Evolutionary conservation across 352 stramenopile species (phyloP).

Genomic region (Globisporangium camurandrum): DNA sequence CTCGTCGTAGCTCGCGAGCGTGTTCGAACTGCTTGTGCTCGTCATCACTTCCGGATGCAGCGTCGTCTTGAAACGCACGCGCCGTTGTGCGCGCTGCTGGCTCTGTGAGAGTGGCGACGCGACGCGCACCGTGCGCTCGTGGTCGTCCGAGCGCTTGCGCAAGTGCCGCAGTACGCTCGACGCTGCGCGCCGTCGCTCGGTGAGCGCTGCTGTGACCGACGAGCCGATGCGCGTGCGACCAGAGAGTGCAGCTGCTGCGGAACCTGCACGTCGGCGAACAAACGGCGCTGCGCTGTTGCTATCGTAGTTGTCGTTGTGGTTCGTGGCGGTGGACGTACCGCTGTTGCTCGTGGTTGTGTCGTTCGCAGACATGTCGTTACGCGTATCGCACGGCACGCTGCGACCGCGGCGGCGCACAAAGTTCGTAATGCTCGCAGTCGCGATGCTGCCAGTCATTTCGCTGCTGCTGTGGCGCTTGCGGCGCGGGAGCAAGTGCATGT

Average conservation of each 20-base stretch:
- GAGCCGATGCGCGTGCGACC: not conserved
- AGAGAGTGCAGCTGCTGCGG: conserved; percentile 1
- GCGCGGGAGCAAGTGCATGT: not conserved
- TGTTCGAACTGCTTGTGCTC: too few relatives aligned
- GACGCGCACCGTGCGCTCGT: not conserved
- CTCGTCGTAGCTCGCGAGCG: conserved; percentile 37
- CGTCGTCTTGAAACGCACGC: conserved; percentile 44
- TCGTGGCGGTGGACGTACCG: not conserved
- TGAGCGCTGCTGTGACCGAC: not conserved
- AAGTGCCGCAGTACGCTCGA: conserved; percentile 8
- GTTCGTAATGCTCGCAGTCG: not conserved
- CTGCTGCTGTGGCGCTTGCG: conserved; percentile 9
- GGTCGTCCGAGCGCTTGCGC: conserved; percentile 6
- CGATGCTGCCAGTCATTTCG: conserved; percentile 2
- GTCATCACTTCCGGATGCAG: conserved; percentile 31
- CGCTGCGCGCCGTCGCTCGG: not conserved
- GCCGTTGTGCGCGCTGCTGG: conserved; percentile 7
- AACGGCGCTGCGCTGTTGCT: not conserved
- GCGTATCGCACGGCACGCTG: conserved; percentile 9
- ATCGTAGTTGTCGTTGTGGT: not conserved
- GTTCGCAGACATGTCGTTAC: not conserved
- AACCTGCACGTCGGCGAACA: not conserved
- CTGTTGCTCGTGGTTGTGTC: not conserved
- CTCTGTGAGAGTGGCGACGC: not conserved
- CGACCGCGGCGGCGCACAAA: conserved; percentile 8